Percentiles rank a stretch among this genome's conserved stretches.
Evolutionary conservation across 345 rosid species (phyloP).

Genomic region (Lagerstroemia speciosa): DNA sequence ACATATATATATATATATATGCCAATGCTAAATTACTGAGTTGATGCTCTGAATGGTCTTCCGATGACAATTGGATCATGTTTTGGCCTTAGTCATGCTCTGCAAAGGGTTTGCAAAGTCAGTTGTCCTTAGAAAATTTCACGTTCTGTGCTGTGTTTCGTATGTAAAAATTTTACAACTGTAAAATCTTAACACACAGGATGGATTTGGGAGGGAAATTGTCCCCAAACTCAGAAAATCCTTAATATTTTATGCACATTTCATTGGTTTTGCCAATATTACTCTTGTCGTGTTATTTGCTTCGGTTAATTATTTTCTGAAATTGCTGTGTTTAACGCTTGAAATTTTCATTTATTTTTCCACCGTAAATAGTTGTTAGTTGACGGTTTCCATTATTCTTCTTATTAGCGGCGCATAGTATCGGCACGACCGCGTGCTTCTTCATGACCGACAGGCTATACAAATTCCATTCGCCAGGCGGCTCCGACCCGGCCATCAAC

Average conservation of each 20-base stretch:
- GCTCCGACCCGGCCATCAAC: constrained; percentile 55
- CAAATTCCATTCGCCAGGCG: constrained; percentile 30
- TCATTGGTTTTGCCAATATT: too few species aligned
- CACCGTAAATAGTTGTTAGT: background rate
- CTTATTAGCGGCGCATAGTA: constrained; percentile 42
- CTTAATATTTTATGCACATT: too few species aligned
- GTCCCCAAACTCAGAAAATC: too few species aligned
- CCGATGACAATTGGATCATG: background rate
- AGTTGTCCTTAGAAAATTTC: too few species aligned
- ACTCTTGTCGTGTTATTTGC: too few species aligned
- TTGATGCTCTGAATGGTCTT: background rate
- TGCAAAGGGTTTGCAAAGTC: too few species aligned
- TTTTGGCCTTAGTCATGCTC: background rate
- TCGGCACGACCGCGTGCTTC: constrained; percentile 86
- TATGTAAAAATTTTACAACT: too few species aligned
- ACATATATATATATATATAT: too few species aligned
- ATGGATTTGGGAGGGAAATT: too few species aligned
- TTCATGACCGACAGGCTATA: constrained; percentile 63
- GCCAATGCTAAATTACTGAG: background rate
- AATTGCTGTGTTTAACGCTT: background rate
- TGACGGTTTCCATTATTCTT: background rate
- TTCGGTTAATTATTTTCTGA: too few species aligned
- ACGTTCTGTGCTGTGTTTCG: too few species aligned
- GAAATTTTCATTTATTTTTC: background rate
- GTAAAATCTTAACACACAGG: too few species aligned